A percentile compares a stretch with the other conserved stretches of the same genome.
phyloP scores from a whole-genome alignment of 805 yeast species.

The Groenewaldozyma tartarivorans region DNA sequence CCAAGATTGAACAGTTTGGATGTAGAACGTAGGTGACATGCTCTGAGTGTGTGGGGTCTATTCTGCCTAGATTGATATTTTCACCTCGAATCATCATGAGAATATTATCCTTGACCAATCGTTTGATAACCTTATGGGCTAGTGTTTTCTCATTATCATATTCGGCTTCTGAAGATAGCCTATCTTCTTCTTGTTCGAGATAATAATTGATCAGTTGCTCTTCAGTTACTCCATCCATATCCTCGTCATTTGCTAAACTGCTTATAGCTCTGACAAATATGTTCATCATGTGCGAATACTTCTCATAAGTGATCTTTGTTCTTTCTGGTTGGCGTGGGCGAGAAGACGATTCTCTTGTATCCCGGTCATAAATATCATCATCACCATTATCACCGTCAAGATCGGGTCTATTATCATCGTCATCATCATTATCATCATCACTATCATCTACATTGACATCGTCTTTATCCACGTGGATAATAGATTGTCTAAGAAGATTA shows the following conservation, averaged over 20 bases:
- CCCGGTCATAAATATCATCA: conserved; percentile 7
- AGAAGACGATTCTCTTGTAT: conserved; percentile 1
- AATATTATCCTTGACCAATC: conserved; percentile 76
- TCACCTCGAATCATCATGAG: conserved; percentile 58
- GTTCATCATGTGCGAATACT: conserved; percentile 77
- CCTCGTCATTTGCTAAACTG: conserved; percentile 39
- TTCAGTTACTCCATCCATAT: conserved; percentile 53
- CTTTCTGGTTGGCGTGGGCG: conserved; percentile 28
- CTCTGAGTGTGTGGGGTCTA: conserved; percentile 14
- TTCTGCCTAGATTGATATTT: conserved; percentile 28
- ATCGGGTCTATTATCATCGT: conserved; percentile 13
- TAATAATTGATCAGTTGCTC: conserved; percentile 74
- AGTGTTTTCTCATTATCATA: conserved; percentile 60
- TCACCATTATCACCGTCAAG: conserved; percentile 16
- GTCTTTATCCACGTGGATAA: conserved; percentile 88
- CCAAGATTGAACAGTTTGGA: conserved; percentile 22
- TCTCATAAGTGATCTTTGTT: conserved; percentile 68
- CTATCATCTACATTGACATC: conserved; percentile 82
- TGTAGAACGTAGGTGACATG: conserved; percentile 24
- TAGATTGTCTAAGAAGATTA: conserved; percentile 79
- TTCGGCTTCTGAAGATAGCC: conserved; percentile 58
- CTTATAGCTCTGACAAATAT: conserved; percentile 57
- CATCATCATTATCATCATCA: conserved; percentile 27
- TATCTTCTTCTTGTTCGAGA: conserved; percentile 61
- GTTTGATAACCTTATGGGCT: conserved; percentile 69